A percentile compares a stretch with the other conserved stretches of the same genome.
Evolutionary conservation across 2,329 filamentous ascomycete genomes (phyloP).

Genomic region (Grosmannia huntii): DNA sequence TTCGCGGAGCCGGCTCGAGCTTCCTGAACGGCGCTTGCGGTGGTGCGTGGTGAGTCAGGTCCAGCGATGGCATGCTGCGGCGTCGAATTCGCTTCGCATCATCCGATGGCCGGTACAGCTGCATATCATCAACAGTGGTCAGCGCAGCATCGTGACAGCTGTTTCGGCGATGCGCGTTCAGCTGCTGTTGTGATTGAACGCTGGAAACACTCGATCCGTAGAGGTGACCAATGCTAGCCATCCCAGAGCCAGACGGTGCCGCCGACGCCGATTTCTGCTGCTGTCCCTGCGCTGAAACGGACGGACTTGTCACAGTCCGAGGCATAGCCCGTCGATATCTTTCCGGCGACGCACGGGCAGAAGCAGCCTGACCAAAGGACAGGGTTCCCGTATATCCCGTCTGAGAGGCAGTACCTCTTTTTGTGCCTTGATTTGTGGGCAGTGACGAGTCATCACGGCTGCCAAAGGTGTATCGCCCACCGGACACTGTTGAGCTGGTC

Average conservation of each 20-base stretch:
- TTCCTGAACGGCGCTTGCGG: conserved; percentile 23
- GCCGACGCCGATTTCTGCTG: conserved; percentile 20
- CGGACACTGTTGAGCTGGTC: conserved; percentile 18
- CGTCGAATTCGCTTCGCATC: conserved; percentile 65
- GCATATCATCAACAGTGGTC: conserved; percentile 53
- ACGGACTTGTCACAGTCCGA: conserved; percentile 15
- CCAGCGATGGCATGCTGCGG: conserved; percentile 64
- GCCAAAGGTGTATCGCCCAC: conserved; percentile 23
- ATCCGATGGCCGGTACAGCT: conserved; percentile 48
- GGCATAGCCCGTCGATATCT: conserved; percentile 59
- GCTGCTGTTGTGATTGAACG: conserved; percentile 17
- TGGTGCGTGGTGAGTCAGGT: conserved; percentile 25
- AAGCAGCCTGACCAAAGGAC: conserved; percentile 39
- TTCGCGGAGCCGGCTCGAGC: conserved; percentile 17
- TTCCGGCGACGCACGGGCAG: conserved; percentile 61
- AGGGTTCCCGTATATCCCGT: conserved; percentile 23
- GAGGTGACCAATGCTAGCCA: conserved; percentile 41
- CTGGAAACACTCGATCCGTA: conserved; percentile 24
- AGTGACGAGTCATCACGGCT: conserved; percentile 41
- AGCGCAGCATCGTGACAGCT: conserved; percentile 33
- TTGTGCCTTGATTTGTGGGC: conserved; percentile 21
- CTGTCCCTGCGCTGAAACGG: conserved; percentile 24
- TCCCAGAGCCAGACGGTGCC: conserved; percentile 36
- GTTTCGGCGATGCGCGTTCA: conserved; percentile 31
- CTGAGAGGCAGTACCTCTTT: conserved; percentile 26